Evolutionary conservation across 805 yeast genomes (phyloP).

Genomic region (Cyberlindnera saturnus): DNA sequence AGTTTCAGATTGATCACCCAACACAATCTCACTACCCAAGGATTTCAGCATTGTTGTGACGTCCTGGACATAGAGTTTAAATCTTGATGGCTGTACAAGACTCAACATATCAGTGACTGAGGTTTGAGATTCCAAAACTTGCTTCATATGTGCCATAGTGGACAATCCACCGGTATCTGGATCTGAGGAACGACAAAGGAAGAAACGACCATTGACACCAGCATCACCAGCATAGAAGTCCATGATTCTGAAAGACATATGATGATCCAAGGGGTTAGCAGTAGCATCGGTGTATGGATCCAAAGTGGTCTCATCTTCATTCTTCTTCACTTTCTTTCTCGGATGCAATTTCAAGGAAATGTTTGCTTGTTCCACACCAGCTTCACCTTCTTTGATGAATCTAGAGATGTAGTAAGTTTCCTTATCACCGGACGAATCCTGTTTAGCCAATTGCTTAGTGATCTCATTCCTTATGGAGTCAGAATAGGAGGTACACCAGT

Average conservation of each 20-base stretch:
- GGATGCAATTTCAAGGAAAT: constrained; percentile 10
- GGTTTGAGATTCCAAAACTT: constrained; percentile 2
- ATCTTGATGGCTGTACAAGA: constrained; percentile 19
- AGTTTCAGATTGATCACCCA: background rate
- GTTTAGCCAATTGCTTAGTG: constrained; percentile 7
- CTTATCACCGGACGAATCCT: constrained; percentile 18
- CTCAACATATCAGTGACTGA: constrained; percentile 9
- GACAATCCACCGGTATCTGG: constrained; percentile 13
- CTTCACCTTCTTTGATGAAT: constrained; percentile 19
- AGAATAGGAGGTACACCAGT: constrained; percentile 19
- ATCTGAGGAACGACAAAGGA: constrained; percentile 18
- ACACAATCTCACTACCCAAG: background rate
- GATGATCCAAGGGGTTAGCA: constrained; percentile 15
- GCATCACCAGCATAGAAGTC: constrained; percentile 25
- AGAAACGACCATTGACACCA: constrained; percentile 22
- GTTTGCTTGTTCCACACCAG: constrained; percentile 15
- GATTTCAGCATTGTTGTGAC: constrained; percentile 13
- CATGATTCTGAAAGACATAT: constrained; percentile 17
- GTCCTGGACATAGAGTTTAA: constrained; percentile 23
- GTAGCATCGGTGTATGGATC: constrained; percentile 15
- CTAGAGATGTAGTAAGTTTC: constrained; percentile 22
- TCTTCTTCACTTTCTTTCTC: constrained; percentile 10
- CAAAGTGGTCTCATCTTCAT: constrained; percentile 1
- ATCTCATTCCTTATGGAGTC: constrained; percentile 13
- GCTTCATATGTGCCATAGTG: constrained; percentile 7